Evolutionary conservation across 306 rosid species (phyloP), one percentile per base, ranked within the genome.

Genomic region (Vigna mungo): DNA sequence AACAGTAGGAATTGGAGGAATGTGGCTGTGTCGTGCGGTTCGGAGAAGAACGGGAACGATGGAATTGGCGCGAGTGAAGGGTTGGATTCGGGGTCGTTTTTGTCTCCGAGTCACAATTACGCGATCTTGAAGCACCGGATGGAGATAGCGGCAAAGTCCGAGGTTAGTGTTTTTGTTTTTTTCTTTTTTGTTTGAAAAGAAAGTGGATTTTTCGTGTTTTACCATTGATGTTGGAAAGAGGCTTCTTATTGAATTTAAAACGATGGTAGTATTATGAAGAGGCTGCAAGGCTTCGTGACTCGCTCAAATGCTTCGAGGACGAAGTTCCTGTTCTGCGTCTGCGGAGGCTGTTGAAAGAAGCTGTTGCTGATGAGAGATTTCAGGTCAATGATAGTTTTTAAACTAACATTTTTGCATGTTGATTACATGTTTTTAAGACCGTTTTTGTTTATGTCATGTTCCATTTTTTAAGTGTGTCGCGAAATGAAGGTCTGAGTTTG

Each of bases 241-340:
- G 54, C 18, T 77, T 53, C 3, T 66, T 65, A 76, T 53, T 37
- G 78, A 61, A 79, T 71, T 51, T 37, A 36, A 20, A 61, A 68
- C 7, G 44, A 21, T 79, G 39, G 27, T 79, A 93, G 98, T 90
- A 93, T 80, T 93, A 93, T 34, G 86, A 93, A 83, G 95, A 93
- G 75, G 98, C 96, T 18, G 93, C 95, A 56, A 91, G 93, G 85
- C 81, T 93, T 44, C 89, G 98, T 5, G 96, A 91, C 85, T 86
- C 88, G 23, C 71, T 93, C 55, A 93, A 79, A 72, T 56, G 77
- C 77, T 87, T 89, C 23, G 95, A 93, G 77, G 87, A 89, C 21
- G 89, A 89, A 10, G 88, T 91, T 70, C 96, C 98, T 39, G 85
- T 91, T 73, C 81, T 93, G 84, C 90, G 87, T 76, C 84, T 93